Evolutionary conservation across 2,329 filamentous ascomycete species (phyloP).

Genomic region (Lasiodiplodia sp.): DNA sequence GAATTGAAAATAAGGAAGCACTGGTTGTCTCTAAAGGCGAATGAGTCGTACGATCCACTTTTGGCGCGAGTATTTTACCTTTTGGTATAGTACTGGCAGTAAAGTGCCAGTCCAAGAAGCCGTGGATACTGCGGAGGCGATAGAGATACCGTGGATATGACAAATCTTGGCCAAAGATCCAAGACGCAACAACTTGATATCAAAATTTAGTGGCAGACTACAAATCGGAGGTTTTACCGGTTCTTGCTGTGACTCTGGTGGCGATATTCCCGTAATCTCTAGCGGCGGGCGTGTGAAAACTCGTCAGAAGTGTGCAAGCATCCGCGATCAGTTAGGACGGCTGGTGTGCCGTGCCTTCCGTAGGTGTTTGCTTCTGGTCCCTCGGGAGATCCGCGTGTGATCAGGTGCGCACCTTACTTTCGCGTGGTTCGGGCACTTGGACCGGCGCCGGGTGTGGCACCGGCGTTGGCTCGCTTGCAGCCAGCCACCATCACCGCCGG

Average conservation of each 20-base stretch:
- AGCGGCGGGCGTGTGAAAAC: background rate
- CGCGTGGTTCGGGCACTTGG: background rate
- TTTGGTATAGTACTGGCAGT: too few species aligned
- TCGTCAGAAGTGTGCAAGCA: background rate
- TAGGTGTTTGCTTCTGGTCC: background rate
- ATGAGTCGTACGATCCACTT: background rate
- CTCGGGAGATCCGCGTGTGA: background rate
- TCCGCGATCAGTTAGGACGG: background rate
- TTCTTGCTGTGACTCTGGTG: background rate
- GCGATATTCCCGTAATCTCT: background rate
- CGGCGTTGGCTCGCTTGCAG: background rate
- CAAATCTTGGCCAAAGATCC: background rate
- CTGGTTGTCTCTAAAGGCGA: background rate
- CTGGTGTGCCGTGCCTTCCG: background rate
- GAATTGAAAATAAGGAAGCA: background rate
- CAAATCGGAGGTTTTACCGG: background rate
- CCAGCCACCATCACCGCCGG: constrained; percentile 5
- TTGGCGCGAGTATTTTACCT: background rate
- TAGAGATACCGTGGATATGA: background rate
- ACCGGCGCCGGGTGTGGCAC: constrained; percentile 13
- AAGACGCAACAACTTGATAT: background rate
- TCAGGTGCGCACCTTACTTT: background rate
- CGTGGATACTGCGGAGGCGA: background rate
- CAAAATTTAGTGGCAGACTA: background rate
- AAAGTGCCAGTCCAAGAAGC: too few species aligned